phyloP scores from a whole-genome alignment of 2,329 filamentous ascomycete species.

The Exophiala aquamarina region DNA sequence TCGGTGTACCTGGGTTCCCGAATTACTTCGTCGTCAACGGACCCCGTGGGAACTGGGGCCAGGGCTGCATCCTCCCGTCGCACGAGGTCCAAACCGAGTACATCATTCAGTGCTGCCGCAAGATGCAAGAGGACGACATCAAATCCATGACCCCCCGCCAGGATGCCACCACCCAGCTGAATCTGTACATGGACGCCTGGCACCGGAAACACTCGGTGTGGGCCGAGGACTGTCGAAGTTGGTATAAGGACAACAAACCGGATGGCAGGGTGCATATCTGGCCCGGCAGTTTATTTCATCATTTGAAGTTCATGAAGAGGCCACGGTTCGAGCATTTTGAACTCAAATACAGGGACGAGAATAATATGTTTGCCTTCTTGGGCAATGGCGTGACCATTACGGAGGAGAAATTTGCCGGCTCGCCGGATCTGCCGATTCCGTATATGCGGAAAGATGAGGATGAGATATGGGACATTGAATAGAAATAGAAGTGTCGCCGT shows the following conservation, averaged over 20 bases:
- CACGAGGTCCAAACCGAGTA: constrained; percentile 31
- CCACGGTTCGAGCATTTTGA: constrained; percentile 45
- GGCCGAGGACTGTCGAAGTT: constrained; percentile 30
- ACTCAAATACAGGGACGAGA: constrained; percentile 38
- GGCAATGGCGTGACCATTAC: constrained; percentile 47
- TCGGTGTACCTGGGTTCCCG: constrained; percentile 48
- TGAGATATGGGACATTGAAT: constrained; percentile 23
- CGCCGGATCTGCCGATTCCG: constrained; percentile 12
- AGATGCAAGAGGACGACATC: constrained; percentile 35
- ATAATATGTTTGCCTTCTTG: constrained; percentile 42
- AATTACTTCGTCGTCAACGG: constrained; percentile 37
- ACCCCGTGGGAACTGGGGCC: constrained; percentile 29
- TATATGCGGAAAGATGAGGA: constrained; percentile 22
- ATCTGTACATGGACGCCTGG: constrained; percentile 26
- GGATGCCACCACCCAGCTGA: constrained; percentile 24
- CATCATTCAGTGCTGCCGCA: constrained; percentile 32
- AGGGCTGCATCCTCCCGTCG: constrained; percentile 30
- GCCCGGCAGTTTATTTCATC: constrained; percentile 40
- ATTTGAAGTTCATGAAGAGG: constrained; percentile 38
- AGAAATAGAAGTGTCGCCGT: background rate
- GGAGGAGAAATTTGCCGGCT: constrained; percentile 29
- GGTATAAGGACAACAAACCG: constrained; percentile 29
- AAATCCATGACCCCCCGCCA: constrained; percentile 24
- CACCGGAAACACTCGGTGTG: constrained; percentile 34
- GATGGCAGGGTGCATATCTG: constrained; percentile 39